Percentiles rank a stretch among this genome's conserved stretches.
phyloP scores from a whole-genome alignment of 805 yeast genomes.

The Pichia exigua region DNA sequence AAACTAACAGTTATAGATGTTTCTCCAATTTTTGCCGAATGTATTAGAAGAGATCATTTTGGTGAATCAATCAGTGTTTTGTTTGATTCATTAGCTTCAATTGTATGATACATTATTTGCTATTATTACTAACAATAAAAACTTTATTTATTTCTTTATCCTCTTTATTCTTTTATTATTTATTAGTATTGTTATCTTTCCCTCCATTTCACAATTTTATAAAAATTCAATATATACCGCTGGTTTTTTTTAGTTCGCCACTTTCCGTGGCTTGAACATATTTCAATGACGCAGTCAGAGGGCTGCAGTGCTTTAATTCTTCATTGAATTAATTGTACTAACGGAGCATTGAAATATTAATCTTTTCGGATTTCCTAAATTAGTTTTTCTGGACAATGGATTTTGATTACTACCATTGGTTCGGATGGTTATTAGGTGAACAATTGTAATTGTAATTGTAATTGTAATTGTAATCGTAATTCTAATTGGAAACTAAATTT shows the following conservation, averaged over 20 bases:
- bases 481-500: neutral
- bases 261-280: constrained; percentile 7
- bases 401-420: constrained; percentile 4
- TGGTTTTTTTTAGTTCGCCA: constrained; percentile 11
- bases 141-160: neutral
- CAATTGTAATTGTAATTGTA: neutral
- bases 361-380: constrained; percentile 4
- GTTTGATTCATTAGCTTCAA: constrained; percentile 75
- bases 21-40: constrained; percentile 92
- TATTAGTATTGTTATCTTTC: too few relatives aligned
- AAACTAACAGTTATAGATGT: constrained; percentile 87
- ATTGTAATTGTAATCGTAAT: too few relatives aligned
- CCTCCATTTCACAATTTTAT: neutral
- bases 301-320: constrained; percentile 41
- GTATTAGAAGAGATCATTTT: constrained; percentile 96
- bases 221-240: neutral
- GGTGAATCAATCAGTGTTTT: constrained; percentile 94
- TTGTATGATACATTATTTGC: constrained; percentile 16
- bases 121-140: too few relatives aligned
- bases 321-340: constrained; percentile 34
- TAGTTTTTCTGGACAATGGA: constrained; percentile 8
- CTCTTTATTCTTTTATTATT: neutral
- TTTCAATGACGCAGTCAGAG: constrained; percentile 49
- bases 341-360: constrained; percentile 52
- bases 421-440: constrained; percentile 11